Percentiles rank a stretch among this genome's conserved stretches.
phyloP scores from a whole-genome alignment of 1,139 yeast genomes.

The Blastobotrys malaysiensis region DNA sequence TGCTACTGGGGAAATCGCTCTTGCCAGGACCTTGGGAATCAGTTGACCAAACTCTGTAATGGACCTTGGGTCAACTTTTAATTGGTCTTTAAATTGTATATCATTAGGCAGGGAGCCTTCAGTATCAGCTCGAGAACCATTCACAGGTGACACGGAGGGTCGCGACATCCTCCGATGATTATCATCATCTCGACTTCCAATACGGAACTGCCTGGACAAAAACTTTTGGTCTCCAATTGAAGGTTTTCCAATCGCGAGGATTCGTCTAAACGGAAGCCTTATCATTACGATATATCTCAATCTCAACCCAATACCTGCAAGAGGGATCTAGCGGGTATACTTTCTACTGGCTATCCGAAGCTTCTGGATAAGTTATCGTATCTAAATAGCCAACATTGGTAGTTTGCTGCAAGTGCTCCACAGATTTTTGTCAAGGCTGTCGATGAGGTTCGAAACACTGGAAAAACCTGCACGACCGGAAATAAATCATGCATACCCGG shows the following conservation, averaged over 20 bases:
- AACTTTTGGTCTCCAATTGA: not conserved
- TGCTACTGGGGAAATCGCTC: not conserved
- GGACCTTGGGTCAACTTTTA: constrained; percentile 5
- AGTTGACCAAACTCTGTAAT: not conserved
- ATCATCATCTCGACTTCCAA: not conserved
- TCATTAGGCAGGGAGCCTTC: not conserved
- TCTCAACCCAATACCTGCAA: too few species aligned
- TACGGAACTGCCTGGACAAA: not conserved
- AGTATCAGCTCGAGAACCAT: too few species aligned
- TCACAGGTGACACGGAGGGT: not conserved
- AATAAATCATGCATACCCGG: not conserved
- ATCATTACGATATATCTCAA: too few species aligned
- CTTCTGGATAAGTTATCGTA: too few species aligned
- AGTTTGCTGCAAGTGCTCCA: too few species aligned
- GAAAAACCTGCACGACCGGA: not conserved
- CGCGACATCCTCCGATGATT: not conserved
- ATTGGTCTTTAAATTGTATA: constrained; percentile 4
- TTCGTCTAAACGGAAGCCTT: not conserved
- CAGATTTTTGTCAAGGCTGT: not conserved
- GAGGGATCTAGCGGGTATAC: too few species aligned
- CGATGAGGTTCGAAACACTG: not conserved
- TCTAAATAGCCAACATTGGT: too few species aligned
- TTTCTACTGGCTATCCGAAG: too few species aligned
- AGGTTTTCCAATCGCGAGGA: not conserved
- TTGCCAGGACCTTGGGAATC: not conserved